Evolutionary conservation across 306 rosid genomes (phyloP).

Genomic region (Malus sylvestris): DNA sequence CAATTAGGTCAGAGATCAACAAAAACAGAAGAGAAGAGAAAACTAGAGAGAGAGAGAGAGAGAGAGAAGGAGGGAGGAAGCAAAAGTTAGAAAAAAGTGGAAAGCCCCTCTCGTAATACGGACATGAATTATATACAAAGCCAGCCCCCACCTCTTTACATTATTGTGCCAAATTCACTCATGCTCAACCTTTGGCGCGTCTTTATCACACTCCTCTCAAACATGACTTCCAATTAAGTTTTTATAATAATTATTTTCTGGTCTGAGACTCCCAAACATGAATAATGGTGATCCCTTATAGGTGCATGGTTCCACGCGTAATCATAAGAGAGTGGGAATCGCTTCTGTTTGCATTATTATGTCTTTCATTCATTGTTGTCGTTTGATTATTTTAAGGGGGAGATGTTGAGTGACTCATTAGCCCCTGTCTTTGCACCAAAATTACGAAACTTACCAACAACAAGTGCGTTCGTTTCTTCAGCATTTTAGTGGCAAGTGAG

Average conservation of each 20-base stretch:
- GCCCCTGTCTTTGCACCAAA: not conserved
- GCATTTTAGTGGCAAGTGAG: not conserved
- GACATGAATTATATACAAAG: slow-evolving; percentile 70
- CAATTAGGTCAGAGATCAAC: slow-evolving; percentile 56
- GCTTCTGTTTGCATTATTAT: slow-evolving; percentile 35
- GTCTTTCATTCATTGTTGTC: slow-evolving; percentile 33
- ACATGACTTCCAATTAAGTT: not conserved
- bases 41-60: slow-evolving; percentile 36
- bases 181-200: slow-evolving; percentile 25
- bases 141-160: slow-evolving; percentile 58
- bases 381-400: slow-evolving; percentile 37
- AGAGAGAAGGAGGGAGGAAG: slow-evolving; percentile 17
- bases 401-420: not conserved
- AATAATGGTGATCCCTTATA: not conserved
- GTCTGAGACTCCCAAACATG: not conserved
- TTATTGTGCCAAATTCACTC: slow-evolving; percentile 19
- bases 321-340: slow-evolving; percentile 53
- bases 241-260: too few species aligned
- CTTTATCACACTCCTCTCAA: not conserved
- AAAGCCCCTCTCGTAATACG: slow-evolving; percentile 39
- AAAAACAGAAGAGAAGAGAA: slow-evolving; percentile 27
- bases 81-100: slow-evolving; percentile 29
- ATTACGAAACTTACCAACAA: slow-evolving; percentile 19
- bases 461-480: not conserved
- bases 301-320: slow-evolving; percentile 43